Evolutionary conservation across 2,329 filamentous ascomycete species (phyloP), one percentile per base, ranked within the genome.

Genomic region (Botrytis galanthina): DNA sequence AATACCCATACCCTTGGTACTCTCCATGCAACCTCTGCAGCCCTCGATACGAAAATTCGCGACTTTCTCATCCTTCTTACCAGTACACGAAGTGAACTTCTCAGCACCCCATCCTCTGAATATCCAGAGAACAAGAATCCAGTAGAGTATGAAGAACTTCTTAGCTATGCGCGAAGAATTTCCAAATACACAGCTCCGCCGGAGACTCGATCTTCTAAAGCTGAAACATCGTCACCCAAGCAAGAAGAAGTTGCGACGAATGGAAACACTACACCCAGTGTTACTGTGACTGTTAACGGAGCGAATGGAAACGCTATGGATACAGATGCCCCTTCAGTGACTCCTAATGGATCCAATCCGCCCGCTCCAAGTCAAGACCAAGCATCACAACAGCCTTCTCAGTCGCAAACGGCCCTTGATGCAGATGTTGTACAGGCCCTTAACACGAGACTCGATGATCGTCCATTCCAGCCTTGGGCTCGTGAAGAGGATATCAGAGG

Each of bases 401-500:
- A 72, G 67, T 73, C 76, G 73, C 77, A 73, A 76, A 75, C 69
- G 73, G 77, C 78, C 39, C 81, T 83, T 39, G 81, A 81, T 7
- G 77, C 80, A 6, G 78, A 81, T 44, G 82, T 84, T 54, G 79
- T 81, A 61, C 78, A 79, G 64, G 83, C 80, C 77, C 78, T 86
- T 63, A 90, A 92, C 78, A 87, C 89, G 0, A 81, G 86, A 29
- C 85, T 86, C 14, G 35, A 63, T 16, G 86, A 87, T 16, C 80
- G 87, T 54, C 80, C 84, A n/a, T 97, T 94, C 83, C 86, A 90
- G 64, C 93, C 93, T 0, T 97, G 93, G 93, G 93, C 93, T 0
- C 85, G 85, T 42, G 90, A 93, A 75, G 88, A 91, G 46, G 87
- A 89, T 74, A 93, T 96, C 75, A 87, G 89, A 46, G 84, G 84